Base-by-base conservation (phyloP, 768 basidiomycete genomes). In the Lentinula edodes region DNA sequence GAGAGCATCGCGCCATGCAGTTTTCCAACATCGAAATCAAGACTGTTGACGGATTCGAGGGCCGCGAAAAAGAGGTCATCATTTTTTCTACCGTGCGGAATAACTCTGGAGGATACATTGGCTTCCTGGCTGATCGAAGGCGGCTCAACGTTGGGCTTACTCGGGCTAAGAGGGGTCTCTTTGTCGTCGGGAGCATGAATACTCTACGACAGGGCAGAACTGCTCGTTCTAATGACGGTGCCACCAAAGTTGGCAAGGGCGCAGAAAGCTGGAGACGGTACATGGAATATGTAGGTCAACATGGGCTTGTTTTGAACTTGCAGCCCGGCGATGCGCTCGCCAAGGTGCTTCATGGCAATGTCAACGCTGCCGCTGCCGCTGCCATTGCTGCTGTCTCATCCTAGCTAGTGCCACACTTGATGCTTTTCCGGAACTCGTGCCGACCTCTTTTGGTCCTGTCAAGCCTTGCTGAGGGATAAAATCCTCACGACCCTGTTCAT, bases 41-140 rank as follows among this genome's bases (percentile, higher is more conserved):
- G 76, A 96, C 94, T 0, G 94, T 97, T 13, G 94, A 97, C 67
- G 94, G 94, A 18, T 97, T 95, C 71, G 93, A 97, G 72, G 94
- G 94, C 12, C 82, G 93, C 50, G 93, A 97, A 76, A 96, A 96
- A 75, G 89, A 93, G 35, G 85, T 96, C 45, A 91, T 97, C 64
- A 80, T 97, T 46, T 95, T 97, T 72, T 93, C 91, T 45, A 95
- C 93, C 3, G 93, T 95, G 53, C 81, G 95, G 57, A 91, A 90
- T 71, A 97, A 97, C 68, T 67, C 77, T 2, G 74, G 73, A 1
- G 92, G 93, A 9, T 78, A 84, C 61, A 92, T 97, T 67, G 95
- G 95, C 0, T 97, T 97, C 74, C 78, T 97, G 23, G 91, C 89
- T 20, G 94, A 97, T 74, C 79, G 87, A 67, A 78, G 94, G 63